These are phyloP conservation scores for Quercus bicolor DNA, from an alignment of 306 rosid species.

Conservation along the genomic window DNA sequence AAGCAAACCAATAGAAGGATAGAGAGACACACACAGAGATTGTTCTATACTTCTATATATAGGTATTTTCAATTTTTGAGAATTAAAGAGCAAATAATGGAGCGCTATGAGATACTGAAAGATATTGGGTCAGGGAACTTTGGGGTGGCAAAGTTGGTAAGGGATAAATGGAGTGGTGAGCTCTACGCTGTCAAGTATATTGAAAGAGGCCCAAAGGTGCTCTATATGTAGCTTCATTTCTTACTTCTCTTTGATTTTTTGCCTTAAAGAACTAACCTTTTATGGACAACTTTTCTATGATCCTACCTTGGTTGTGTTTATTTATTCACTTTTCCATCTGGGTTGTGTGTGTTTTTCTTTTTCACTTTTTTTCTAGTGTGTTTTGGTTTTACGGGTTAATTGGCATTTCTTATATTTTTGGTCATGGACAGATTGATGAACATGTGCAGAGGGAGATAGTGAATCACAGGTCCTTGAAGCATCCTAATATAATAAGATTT, in stretches of 20 bases:
- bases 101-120: conserved; percentile 70
- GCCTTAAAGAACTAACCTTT: background rate
- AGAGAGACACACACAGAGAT: conserved; percentile 6
- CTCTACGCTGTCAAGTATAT: conserved; percentile 87
- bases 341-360: conserved; percentile 2
- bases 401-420: background rate
- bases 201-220: conserved; percentile 89
- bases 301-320: background rate
- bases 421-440: conserved; percentile 67
- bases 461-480: conserved; percentile 93
- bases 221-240: background rate
- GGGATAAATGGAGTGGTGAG: conserved; percentile 70
- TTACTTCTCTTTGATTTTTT: background rate
- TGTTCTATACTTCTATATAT: too few species aligned
- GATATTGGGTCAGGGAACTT: conserved; percentile 97
- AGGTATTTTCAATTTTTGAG: too few species aligned
- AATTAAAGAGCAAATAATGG: conserved; percentile 37
- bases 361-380: background rate
- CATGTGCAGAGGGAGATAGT: conserved; percentile 96
- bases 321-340: background rate
- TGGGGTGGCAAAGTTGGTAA: conserved; percentile 86
- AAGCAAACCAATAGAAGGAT: conserved; percentile 33
- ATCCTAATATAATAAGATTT: conserved; percentile 90
- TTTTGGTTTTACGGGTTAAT: background rate
- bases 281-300: background rate